Conservation (phyloP, 768 basidiomycete species). For the Pleurotus citrinopileatus region DNA sequence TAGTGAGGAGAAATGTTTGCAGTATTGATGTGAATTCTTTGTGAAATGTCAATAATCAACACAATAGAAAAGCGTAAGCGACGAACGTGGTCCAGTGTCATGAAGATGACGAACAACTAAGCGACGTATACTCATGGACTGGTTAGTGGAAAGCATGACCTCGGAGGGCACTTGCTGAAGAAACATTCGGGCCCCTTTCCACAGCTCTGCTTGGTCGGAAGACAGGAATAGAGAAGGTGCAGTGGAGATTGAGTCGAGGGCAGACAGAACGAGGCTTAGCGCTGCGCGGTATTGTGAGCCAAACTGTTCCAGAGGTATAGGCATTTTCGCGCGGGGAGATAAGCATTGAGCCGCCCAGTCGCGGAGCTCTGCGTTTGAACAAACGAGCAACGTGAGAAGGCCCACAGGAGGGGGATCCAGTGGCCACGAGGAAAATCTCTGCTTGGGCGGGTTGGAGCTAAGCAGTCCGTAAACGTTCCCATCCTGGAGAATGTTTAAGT, state of each 20-base stretch:
- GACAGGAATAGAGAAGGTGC: conserved; percentile 24
- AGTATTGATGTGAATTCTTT: conserved; percentile 61
- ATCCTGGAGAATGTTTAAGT: conserved; percentile 55
- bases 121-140: conserved; percentile 44
- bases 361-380: conserved; percentile 45
- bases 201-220: conserved; percentile 42
- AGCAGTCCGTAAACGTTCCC: conserved; percentile 41
- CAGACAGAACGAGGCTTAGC: conserved; percentile 35
- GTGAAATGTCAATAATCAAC: conserved; percentile 11
- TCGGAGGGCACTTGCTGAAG: conserved; percentile 56
- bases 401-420: conserved; percentile 56
- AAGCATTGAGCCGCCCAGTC: conserved; percentile 53
- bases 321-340: conserved; percentile 32
- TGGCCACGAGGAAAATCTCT: conserved; percentile 48
- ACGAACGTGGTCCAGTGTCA: conserved; percentile 60
- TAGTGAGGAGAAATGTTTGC: conserved; percentile 54
- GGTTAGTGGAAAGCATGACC: conserved; percentile 28
- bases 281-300: conserved; percentile 42
- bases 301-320: conserved; percentile 50
- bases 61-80: no score
- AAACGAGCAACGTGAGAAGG: conserved; percentile 55
- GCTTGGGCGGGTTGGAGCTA: conserved; percentile 32
- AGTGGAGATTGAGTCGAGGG: conserved; percentile 19
- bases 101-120: conserved; percentile 60
- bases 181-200: conserved; percentile 43